These are phyloP conservation scores for Pleurotus tuoliensis DNA, from an alignment of 768 basidiomycete species.

Conservation along the genomic window DNA sequence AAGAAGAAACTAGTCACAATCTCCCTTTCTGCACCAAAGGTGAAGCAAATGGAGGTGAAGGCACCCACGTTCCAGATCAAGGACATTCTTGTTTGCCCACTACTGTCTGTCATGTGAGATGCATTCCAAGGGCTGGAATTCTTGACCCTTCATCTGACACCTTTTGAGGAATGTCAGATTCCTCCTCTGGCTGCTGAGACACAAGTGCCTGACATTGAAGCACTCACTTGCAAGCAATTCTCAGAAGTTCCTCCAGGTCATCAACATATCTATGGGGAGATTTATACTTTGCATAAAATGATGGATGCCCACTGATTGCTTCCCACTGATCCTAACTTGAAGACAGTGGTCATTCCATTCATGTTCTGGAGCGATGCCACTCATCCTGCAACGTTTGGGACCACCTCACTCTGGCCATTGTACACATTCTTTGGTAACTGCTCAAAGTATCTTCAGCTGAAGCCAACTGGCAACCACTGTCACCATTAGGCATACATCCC, in stretches of 20 bases:
- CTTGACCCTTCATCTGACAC: neutral
- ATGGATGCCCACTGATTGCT: constrained; percentile 10
- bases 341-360: constrained; percentile 14
- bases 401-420: constrained; percentile 26
- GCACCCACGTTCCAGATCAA: neutral
- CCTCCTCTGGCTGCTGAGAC: neutral
- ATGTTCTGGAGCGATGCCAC: constrained; percentile 28
- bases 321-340: constrained; percentile 7
- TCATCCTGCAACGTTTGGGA: constrained; percentile 20
- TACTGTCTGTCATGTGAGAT: neutral
- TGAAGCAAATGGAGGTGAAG: neutral
- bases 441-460: constrained; percentile 27
- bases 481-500: constrained; percentile 32
- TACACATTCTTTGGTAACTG: constrained; percentile 29
- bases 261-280: constrained; percentile 17
- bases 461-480: constrained; percentile 16
- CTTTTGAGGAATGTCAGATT: constrained; percentile 1
- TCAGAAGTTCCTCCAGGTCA: neutral
- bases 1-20: neutral
- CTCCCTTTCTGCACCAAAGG: neutral
- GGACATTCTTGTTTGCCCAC: neutral
- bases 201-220: constrained; percentile 15
- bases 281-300: constrained; percentile 17
- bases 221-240: neutral
- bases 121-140: neutral